A percentile compares a stretch with the other conserved stretches of the same genome.
phyloP scores from a whole-genome alignment of 169 alveolate genomes.

The Plasmodium vinckei region DNA sequence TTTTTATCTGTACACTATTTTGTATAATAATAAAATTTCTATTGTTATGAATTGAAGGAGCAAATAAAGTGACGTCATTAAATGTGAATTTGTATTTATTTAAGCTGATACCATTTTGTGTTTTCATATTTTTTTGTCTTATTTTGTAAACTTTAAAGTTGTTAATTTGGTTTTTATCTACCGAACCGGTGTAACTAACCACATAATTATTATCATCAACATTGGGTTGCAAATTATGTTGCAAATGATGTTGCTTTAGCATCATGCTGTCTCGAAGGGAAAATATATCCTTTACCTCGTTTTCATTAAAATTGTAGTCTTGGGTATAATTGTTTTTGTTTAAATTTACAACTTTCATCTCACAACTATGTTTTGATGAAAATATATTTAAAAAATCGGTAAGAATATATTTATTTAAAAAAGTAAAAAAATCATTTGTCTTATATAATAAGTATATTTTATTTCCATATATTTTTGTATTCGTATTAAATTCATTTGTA shows the following conservation, averaged over 20 bases:
- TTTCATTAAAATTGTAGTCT: neutral
- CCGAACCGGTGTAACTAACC: neutral
- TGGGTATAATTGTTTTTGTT: neutral
- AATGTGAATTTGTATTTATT: conserved; percentile 24
- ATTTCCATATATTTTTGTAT: conserved; percentile 21
- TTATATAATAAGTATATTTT: conserved; percentile 12
- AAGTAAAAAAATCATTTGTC: conserved; percentile 43
- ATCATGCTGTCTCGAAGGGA: neutral
- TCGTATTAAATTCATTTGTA: conserved; percentile 13
- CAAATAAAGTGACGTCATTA: conserved; percentile 11
- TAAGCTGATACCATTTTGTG: conserved; percentile 1
- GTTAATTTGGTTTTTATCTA: neutral
- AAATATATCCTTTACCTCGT: neutral
- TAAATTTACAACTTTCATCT: neutral
- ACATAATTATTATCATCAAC: neutral
- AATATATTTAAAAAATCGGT: conserved; percentile 25
- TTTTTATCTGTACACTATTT: conserved; percentile 27
- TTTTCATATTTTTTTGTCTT: conserved; percentile 20
- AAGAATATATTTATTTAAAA: conserved; percentile 36
- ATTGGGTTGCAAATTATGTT: neutral
- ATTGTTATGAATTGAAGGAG: conserved; percentile 21
- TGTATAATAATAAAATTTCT: conserved; percentile 20
- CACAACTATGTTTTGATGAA: conserved; percentile 24
- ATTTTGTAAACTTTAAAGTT: conserved; percentile 2
- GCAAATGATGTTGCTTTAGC: neutral